phyloP scores from a whole-genome alignment of 1,284 basidiomycete genomes.

The Caloboletus inedulis region DNA sequence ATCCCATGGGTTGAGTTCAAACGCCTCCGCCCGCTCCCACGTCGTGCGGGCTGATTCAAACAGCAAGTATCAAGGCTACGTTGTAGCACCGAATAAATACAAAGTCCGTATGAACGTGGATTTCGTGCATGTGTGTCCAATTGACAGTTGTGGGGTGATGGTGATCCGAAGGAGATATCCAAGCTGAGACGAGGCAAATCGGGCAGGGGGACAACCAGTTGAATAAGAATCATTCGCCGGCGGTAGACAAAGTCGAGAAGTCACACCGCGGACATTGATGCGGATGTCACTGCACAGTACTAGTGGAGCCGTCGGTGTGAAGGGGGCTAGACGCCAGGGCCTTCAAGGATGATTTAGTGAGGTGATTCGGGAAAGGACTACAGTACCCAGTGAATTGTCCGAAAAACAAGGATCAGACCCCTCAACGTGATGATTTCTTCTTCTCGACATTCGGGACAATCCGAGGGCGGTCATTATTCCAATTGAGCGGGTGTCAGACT shows the following conservation, averaged over 20 bases:
- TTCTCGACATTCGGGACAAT: not conserved
- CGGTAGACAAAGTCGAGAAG: not conserved
- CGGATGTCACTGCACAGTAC: too few relatives aligned
- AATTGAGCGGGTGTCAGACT: not conserved
- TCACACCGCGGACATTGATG: too few relatives aligned
- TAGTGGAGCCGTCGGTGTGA: not conserved
- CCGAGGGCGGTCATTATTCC: constrained; percentile 1
- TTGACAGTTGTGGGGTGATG: not conserved
- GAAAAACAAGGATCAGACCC: not conserved
- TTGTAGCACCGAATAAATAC: constrained; percentile 1
- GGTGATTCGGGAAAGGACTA: not conserved
- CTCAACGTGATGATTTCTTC: not conserved
- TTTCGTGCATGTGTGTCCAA: not conserved
- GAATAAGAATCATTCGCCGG: not conserved
- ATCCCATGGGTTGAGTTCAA: constrained; percentile 9
- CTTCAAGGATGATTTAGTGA: not conserved
- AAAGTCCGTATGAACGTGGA: constrained; percentile 16
- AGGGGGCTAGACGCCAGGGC: not conserved
- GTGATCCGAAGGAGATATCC: not conserved
- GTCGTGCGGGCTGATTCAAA: not conserved
- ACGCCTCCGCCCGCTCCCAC: constrained; percentile 9
- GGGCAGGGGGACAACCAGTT: not conserved
- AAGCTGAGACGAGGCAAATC: not conserved
- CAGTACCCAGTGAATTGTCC: not conserved
- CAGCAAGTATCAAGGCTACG: not conserved